Evolutionary conservation across 345 rosid species (phyloP).

Genomic region (Turritis glabra): DNA sequence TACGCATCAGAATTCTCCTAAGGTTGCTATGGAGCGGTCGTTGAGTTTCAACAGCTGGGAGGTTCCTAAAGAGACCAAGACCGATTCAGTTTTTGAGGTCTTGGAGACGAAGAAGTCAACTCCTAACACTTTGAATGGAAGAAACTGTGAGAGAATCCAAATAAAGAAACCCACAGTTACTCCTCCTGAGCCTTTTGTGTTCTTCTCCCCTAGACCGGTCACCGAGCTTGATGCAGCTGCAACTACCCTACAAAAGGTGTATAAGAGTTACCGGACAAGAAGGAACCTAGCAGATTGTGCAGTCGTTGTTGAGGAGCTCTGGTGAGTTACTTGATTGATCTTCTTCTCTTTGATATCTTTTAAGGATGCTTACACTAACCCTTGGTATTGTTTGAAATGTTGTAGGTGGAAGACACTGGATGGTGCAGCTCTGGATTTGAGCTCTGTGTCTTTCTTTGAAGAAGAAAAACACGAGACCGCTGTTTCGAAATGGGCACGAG

Average conservation of each 20-base stretch:
- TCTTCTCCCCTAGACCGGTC: constrained; percentile 58
- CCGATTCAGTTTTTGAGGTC: constrained; percentile 19
- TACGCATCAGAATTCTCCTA: constrained; percentile 28
- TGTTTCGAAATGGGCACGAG: constrained; percentile 62
- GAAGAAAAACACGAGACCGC: constrained; percentile 61
- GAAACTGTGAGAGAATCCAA: constrained; percentile 38
- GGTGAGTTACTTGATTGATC: constrained; percentile 46
- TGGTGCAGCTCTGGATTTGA: constrained; percentile 51
- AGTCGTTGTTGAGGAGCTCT: constrained; percentile 64
- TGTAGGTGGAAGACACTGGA: constrained; percentile 69
- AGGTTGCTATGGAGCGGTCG: constrained; percentile 40
- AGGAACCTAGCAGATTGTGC: constrained; percentile 85
- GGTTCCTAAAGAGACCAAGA: constrained; percentile 36
- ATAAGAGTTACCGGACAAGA: constrained; percentile 88
- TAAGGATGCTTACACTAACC: neutral
- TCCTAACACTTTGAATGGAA: constrained; percentile 27
- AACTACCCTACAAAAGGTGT: constrained; percentile 76
- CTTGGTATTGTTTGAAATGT: constrained; percentile 7
- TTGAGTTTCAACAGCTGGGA: constrained; percentile 53
- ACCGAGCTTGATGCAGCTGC: constrained; percentile 78
- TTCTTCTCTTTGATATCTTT: neutral
- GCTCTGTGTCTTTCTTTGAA: constrained; percentile 62
- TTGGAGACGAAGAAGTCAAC: constrained; percentile 29
- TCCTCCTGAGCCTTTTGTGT: constrained; percentile 49
- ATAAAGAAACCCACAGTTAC: constrained; percentile 45